Base-by-base conservation (phyloP, 495 filamentous ascomycete species). In the Terfezia claveryi region DNA sequence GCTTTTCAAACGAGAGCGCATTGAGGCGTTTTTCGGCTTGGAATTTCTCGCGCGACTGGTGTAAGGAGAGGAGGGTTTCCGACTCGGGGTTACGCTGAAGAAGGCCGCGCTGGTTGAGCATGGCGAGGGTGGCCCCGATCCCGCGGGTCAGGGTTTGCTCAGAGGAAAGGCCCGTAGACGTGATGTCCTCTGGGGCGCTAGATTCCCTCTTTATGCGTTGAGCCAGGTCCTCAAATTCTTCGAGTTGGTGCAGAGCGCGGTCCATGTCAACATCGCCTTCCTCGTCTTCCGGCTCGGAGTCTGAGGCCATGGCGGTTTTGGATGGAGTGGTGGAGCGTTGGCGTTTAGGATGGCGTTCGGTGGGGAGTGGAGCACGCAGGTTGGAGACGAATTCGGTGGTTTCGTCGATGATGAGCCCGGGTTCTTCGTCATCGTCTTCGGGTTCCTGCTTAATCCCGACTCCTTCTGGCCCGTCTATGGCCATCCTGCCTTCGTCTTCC, bases 351-450 rank as follows among this genome's bases (percentile, higher is more conserved):
- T 2, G 27, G 36, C 72, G 75, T 59, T 84, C 81, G n/a, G 79
- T 78, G n/a, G 75, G 69, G n/a, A 70, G 70, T 10, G 74, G 76
- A 58, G 79, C 80, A 60, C 81, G 78, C 54, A 98, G 67, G 59
- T 86, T 85, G 17, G 86, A 80, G 27, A 98, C 85, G 64, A 98
- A 98, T 58, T 94, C 87, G 4, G 86, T 83, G 12, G 89, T 94
- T 64, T 96, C 89, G 59, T 95, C 87, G 55, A 98, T 86, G 12
- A 96, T 74, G 10, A 95, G 72, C 36, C 88, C 88, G 14, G 75
- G 76, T 27, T 78, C 80, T 57, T 80, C 77, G 16, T 72, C 73
- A 23, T 68, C 71, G 1, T 68, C 72, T 10, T 72, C 70, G n/a
- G n/a, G n/a, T 1, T 71, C 70, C 6, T 59, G 63, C 11, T 70